These are phyloP conservation scores for Entoloma clypeatum DNA, from an alignment of 1,284 basidiomycete species.

Conservation along the genomic window DNA sequence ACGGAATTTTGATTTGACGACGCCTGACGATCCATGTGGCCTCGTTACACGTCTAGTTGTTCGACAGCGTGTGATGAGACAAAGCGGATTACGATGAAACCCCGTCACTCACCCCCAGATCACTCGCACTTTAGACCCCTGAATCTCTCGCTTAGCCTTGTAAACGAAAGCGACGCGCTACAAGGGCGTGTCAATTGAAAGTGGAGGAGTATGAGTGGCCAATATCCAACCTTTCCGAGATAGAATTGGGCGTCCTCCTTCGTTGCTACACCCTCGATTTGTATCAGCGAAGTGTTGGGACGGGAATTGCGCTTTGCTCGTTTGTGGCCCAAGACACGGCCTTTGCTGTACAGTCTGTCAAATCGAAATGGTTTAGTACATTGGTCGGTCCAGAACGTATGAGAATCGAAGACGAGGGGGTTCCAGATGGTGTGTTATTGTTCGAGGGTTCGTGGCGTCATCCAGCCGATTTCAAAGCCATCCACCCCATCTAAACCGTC, in stretches of 20 bases:
- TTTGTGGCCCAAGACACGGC: conserved; percentile 97
- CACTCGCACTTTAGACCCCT: conserved; percentile 91
- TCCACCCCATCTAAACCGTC: conserved; percentile 32
- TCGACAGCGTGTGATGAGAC: background rate
- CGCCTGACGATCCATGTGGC: conserved; percentile 92
- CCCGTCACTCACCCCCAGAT: conserved; percentile 89
- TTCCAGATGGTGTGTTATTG: conserved; percentile 5
- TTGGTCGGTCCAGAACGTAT: conserved; percentile 2
- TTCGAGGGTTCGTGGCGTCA: conserved; percentile 26
- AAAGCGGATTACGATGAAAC: conserved; percentile 1
- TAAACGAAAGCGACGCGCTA: conserved; percentile 98
- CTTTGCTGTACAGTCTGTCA: conserved; percentile 91
- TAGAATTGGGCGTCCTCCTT: conserved; percentile 98
- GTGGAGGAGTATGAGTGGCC: background rate
- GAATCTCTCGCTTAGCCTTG: conserved; percentile 90
- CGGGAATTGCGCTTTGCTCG: conserved; percentile 95
- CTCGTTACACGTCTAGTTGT: conserved; percentile 79
- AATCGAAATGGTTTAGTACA: conserved; percentile 15
- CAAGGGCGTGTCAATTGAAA: conserved; percentile 5
- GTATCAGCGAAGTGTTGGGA: conserved; percentile 94
- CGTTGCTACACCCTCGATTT: conserved; percentile 94
- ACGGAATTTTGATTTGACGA: conserved; percentile 97
- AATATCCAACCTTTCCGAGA: conserved; percentile 88
- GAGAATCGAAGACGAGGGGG: conserved; percentile 4
- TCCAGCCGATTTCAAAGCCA: conserved; percentile 31